Conservation (phyloP, 805 yeast genomes). For the Starmerella kuoi region DNA sequence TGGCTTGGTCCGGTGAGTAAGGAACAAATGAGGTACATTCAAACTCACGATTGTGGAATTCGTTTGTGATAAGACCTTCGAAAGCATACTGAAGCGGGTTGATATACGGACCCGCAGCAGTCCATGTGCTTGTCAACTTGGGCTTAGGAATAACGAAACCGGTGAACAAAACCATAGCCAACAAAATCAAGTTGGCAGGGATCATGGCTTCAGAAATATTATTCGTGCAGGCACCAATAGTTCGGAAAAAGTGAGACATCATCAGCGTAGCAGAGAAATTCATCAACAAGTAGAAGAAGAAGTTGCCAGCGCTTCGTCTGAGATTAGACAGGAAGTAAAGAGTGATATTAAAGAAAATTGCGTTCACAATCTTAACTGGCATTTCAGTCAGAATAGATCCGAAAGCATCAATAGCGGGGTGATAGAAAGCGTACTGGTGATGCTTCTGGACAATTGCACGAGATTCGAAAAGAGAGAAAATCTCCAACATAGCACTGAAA, state of each 20-base stretch:
- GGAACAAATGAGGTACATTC: slow-evolving; percentile 49
- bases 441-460: slow-evolving; percentile 60
- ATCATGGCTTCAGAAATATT: slow-evolving; percentile 48
- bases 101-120: slow-evolving; percentile 49
- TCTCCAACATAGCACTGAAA: slow-evolving; percentile 47
- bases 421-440: slow-evolving; percentile 56
- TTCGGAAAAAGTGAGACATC: slow-evolving; percentile 42
- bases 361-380: slow-evolving; percentile 44
- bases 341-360: slow-evolving; percentile 37
- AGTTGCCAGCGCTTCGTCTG: slow-evolving; percentile 40
- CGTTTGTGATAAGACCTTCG: slow-evolving; percentile 54
- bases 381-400: slow-evolving; percentile 49
- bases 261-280: slow-evolving; percentile 35
- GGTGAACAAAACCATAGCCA: slow-evolving; percentile 45
- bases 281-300: slow-evolving; percentile 41
- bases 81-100: slow-evolving; percentile 48
- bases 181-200: slow-evolving; percentile 42
- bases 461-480: slow-evolving; percentile 36
- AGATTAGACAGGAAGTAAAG: slow-evolving; percentile 47
- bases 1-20: slow-evolving; percentile 17
- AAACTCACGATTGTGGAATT: slow-evolving; percentile 47
- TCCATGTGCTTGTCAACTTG: slow-evolving; percentile 54
- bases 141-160: slow-evolving; percentile 50
- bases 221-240: slow-evolving; percentile 41
- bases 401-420: slow-evolving; percentile 62